These are phyloP conservation scores for Ganoderma meredithae DNA, from an alignment of 1,284 basidiomycete species.

Conservation along the genomic window DNA sequence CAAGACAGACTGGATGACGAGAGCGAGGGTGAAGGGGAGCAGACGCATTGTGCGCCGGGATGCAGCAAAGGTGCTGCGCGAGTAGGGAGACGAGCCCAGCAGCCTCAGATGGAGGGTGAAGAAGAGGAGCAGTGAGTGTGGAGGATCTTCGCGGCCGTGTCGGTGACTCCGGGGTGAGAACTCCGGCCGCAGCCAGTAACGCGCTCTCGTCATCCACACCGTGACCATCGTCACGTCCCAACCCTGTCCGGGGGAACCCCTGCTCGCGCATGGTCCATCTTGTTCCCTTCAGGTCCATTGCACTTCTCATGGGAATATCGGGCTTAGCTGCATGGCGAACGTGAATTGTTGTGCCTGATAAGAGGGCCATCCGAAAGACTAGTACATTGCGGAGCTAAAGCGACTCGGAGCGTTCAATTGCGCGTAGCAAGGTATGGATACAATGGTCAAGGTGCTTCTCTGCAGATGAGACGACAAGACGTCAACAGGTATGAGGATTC, in stretches of 20 bases:
- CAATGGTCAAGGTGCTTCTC: constrained; percentile 10
- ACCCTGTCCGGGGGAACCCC: not conserved
- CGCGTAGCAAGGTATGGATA: constrained; percentile 15
- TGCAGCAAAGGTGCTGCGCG: constrained; percentile 26
- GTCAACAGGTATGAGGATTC: not conserved
- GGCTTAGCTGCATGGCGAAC: not conserved
- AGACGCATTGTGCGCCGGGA: constrained; percentile 41
- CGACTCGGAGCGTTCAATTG: not conserved
- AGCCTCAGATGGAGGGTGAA: constrained; percentile 4
- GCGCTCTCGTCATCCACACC: constrained; percentile 10
- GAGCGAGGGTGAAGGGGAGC: constrained; percentile 37
- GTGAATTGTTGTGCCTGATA: not conserved
- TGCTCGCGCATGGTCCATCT: not conserved
- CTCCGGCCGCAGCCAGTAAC: constrained; percentile 17
- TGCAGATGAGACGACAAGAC: not conserved
- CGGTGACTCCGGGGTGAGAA: constrained; percentile 18
- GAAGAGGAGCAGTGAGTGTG: constrained; percentile 6
- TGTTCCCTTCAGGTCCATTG: not conserved
- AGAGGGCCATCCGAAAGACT: not conserved
- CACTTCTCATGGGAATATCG: not conserved
- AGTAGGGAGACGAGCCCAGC: constrained; percentile 6
- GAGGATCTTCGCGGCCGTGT: constrained; percentile 3
- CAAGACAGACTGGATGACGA: constrained; percentile 41
- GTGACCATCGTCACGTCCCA: constrained; percentile 8
- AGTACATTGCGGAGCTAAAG: not conserved